Conservation (phyloP, 805 yeast species). For the Candida nanaspora region DNA sequence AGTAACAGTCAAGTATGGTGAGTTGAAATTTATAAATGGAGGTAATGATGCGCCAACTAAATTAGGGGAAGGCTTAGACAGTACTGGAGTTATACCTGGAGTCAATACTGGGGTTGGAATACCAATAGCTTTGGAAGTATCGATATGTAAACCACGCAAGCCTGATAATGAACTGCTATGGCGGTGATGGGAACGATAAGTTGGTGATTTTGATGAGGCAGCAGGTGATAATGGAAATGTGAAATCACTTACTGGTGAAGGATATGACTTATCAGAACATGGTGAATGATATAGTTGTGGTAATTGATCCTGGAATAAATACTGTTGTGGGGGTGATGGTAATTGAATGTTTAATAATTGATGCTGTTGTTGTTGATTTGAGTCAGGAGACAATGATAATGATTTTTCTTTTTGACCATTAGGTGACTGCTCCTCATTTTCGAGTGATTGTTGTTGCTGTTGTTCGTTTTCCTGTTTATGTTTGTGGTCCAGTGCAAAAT, state of each 20-base stretch:
- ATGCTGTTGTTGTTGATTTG: conserved; percentile 2
- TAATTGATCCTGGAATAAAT: conserved; percentile 4
- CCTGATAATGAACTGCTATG: conserved; percentile 18
- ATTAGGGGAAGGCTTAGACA: conserved; percentile 4
- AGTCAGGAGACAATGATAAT: neutral
- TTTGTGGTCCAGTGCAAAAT: conserved; percentile 13
- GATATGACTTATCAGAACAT: too few species aligned
- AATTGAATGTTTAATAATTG: conserved; percentile 6
- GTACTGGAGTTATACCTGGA: conserved; percentile 25
- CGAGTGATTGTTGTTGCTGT: neutral
- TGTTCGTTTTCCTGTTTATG: neutral
- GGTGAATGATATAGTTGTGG: neutral
- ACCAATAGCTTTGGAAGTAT: conserved; percentile 8
- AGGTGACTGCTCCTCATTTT: too few species aligned
- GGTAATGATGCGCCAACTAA: conserved; percentile 3
- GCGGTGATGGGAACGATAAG: conserved; percentile 13
- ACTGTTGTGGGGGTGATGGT: too few species aligned
- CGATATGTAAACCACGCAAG: conserved; percentile 14
- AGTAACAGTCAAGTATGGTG: neutral
- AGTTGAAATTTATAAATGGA: neutral
- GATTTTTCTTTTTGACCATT: neutral
- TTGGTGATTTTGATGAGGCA: conserved; percentile 14
- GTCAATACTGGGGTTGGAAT: conserved; percentile 25
- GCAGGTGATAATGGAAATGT: neutral
- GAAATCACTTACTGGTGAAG: neutral